Evolutionary conservation across 495 filamentous ascomycete species (phyloP), one percentile per base, ranked within the genome.

Genomic region (Elasticomyces elasticus): DNA sequence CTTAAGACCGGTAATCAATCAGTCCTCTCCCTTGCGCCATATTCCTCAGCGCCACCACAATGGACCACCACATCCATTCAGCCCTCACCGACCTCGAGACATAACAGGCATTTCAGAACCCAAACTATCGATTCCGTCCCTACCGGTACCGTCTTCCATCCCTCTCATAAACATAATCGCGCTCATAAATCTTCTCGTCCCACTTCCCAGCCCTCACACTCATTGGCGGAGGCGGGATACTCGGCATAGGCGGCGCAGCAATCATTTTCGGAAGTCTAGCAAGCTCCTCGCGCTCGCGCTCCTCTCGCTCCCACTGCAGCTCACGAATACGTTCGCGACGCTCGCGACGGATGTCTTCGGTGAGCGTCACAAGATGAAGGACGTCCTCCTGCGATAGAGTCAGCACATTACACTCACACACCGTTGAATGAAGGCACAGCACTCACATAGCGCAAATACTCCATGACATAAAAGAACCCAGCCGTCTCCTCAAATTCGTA

Each of bases 401-500:
- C 5, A 46, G 38, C 7, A 12, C 12, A 13, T 44, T 15, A 6
- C 19, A 51, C 38, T 13, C 30, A 33, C 20, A 48, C 31, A 43
- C 19, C 15, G 42, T 19, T 20, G 41, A 9, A 7, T 4, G 42
- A 15, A 9, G 24, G 17, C 30, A 11, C 20, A 28, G 17, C 30
- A 79, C 88, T 74, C 76, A 94, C 89, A 66, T 91, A 87, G 56
- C 79, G 75, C 38, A 98, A 76, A 68, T 94, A 95, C 53, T 90
- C 83, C 71, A 95, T 89, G 31, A 98, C 79, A 64, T 96, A 97
- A 69, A 85, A 97, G 68, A 86, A 94, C 45, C 71, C 79, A 47
- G 87, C 84, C 1, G 87, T 92, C 72, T 97, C 91, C 63, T 97
- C 90, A 63, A 81, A 97, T 59, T 88, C 86, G 68, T 94, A 97